Conservation (phyloP, 2,329 filamentous ascomycete species). For the Diaporthe eres region DNA sequence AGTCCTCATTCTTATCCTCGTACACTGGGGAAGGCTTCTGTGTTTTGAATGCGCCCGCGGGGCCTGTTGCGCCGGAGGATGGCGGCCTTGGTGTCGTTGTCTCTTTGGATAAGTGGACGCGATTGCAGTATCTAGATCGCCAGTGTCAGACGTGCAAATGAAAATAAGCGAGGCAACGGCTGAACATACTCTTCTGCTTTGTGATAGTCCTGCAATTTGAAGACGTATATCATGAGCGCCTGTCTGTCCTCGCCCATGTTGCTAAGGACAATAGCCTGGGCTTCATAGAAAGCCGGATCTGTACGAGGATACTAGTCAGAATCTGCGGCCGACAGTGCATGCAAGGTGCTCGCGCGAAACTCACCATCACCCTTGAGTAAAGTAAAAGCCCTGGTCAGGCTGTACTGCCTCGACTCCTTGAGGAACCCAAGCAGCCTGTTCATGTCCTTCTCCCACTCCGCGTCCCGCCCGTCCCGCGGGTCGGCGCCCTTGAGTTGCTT, state of each 20-base stretch:
- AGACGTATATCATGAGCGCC: slow-evolving; percentile 97
- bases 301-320: slow-evolving; percentile 37
- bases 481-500: slow-evolving; percentile 67
- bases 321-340: neutral
- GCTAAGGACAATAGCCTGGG: slow-evolving; percentile 89
- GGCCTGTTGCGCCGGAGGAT: slow-evolving; percentile 43
- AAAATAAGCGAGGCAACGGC: neutral
- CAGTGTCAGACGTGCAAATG: slow-evolving; percentile 33
- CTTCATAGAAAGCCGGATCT: slow-evolving; percentile 91
- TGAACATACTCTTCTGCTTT: slow-evolving; percentile 91
- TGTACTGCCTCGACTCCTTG: slow-evolving; percentile 83
- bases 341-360: slow-evolving; percentile 44
- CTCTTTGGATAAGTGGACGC: slow-evolving; percentile 77
- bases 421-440: slow-evolving; percentile 81
- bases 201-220: slow-evolving; percentile 86
- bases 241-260: slow-evolving; percentile 97
- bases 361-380: slow-evolving; percentile 85
- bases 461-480: slow-evolving; percentile 53
- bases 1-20: slow-evolving; percentile 60
- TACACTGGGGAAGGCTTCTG: slow-evolving; percentile 52
- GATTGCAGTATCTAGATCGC: slow-evolving; percentile 84
- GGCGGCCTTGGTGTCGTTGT: slow-evolving; percentile 46
- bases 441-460: slow-evolving; percentile 71
- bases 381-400: slow-evolving; percentile 81
- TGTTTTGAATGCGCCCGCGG: slow-evolving; percentile 49